Evolutionary conservation across 345 rosid genomes (phyloP).

Genomic region (Acer negundo): DNA sequence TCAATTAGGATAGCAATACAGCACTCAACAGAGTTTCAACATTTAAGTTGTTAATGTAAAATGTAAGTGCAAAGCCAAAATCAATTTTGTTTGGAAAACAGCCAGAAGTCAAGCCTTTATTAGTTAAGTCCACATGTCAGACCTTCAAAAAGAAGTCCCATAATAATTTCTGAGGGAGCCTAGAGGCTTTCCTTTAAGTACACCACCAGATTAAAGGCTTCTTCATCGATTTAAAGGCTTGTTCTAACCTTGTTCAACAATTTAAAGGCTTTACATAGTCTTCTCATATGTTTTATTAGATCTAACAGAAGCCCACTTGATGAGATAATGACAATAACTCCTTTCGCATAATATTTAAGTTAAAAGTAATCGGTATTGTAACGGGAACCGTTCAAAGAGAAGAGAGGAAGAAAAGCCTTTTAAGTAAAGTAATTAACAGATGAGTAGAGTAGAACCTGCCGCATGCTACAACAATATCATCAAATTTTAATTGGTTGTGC

Average conservation of each 20-base stretch:
- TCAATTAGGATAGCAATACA: neutral
- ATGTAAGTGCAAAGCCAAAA: neutral
- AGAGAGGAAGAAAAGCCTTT: neutral
- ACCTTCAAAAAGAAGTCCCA: neutral
- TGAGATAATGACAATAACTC: neutral
- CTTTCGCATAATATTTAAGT: neutral
- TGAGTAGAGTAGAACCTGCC: constrained; percentile 70
- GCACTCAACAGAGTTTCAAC: neutral
- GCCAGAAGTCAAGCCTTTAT: neutral
- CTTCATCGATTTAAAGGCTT: neutral
- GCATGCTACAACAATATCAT: constrained; percentile 92
- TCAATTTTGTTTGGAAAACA: neutral
- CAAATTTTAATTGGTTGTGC: constrained; percentile 49
- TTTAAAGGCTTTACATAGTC: neutral
- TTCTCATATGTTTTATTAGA: neutral
- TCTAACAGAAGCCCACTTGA: neutral
- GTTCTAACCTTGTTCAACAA: neutral
- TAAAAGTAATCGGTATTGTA: neutral
- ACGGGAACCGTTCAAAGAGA: neutral
- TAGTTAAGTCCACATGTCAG: neutral
- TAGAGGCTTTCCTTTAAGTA: neutral
- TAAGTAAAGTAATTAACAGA: neutral
- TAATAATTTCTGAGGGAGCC: neutral
- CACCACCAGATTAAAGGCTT: neutral
- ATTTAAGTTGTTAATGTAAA: neutral